Evolutionary conservation across 2,329 filamentous ascomycete species (phyloP).

Genomic region (Volutella citrinella): DNA sequence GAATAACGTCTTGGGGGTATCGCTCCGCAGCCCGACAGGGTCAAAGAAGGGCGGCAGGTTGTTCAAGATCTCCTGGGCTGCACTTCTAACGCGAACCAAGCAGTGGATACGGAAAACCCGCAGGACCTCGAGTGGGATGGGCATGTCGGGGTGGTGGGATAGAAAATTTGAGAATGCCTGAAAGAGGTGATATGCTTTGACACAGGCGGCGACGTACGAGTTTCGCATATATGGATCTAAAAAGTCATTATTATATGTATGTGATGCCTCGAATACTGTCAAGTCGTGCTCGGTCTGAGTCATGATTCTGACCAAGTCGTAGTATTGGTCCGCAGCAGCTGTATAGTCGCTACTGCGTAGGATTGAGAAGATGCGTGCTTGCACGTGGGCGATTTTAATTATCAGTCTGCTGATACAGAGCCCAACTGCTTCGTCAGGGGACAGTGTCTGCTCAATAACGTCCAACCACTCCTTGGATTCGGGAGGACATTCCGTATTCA

Average conservation of each 20-base stretch:
- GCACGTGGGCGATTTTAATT: constrained; percentile 23
- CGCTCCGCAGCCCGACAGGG: constrained; percentile 18
- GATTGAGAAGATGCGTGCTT: constrained; percentile 24
- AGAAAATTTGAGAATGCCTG: constrained; percentile 33
- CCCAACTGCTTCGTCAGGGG: constrained; percentile 24
- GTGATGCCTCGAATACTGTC: constrained; percentile 11
- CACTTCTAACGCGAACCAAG: constrained; percentile 22
- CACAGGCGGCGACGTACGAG: constrained; percentile 28
- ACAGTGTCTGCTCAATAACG: constrained; percentile 24
- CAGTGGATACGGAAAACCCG: constrained; percentile 26
- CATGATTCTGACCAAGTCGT: constrained; percentile 21
- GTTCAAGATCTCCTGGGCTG: constrained; percentile 29
- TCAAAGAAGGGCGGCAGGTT: constrained; percentile 24
- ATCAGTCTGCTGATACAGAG: constrained; percentile 28
- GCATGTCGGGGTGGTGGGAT: constrained; percentile 26
- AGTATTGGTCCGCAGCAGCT: constrained; percentile 27
- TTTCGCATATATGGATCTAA: constrained; percentile 31
- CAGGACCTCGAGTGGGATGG: constrained; percentile 23
- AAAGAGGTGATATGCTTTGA: constrained; percentile 34
- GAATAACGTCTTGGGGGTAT: constrained; percentile 32
- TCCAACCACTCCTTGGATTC: constrained; percentile 35
- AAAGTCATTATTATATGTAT: constrained; percentile 7
- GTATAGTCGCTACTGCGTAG: constrained; percentile 25
- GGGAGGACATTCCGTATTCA: constrained; percentile 30
- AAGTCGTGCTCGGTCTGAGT: constrained; percentile 23